A percentile compares a stretch with the other conserved stretches of the same genome.
Evolutionary conservation across 371 early-diverging fungal genomes (phyloP).

Genomic region (Mortierella sp.): DNA sequence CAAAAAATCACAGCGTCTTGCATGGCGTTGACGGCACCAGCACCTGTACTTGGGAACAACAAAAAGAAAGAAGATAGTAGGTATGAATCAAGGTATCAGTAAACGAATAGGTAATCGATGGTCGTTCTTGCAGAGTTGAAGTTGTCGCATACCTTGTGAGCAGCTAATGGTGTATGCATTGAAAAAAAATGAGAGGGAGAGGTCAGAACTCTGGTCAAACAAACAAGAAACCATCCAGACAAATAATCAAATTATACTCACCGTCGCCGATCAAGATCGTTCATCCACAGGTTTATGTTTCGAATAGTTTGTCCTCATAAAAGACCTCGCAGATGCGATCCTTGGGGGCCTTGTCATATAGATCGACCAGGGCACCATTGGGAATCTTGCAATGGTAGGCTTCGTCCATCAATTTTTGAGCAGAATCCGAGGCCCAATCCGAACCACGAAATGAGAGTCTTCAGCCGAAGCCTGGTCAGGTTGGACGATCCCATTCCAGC

Average conservation of each 20-base stretch:
- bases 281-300: slow-evolving; percentile 31
- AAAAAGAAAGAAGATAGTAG: background rate
- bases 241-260: background rate
- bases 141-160: slow-evolving; percentile 18
- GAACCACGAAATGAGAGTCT: slow-evolving; percentile 14
- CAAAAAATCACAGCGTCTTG: slow-evolving; percentile 30
- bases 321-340: slow-evolving; percentile 21
- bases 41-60: slow-evolving; percentile 23
- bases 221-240: background rate
- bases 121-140: background rate
- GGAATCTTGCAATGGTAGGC: slow-evolving; percentile 17
- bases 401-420: slow-evolving; percentile 7
- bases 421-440: slow-evolving; percentile 14
- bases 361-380: slow-evolving; percentile 8
- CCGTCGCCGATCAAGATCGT: slow-evolving; percentile 36
- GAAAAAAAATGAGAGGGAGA: too few species aligned
- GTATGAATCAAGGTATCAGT: background rate
- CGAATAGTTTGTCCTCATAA: slow-evolving; percentile 30
- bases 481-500: slow-evolving; percentile 25
- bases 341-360: slow-evolving; percentile 23
- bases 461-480: background rate
- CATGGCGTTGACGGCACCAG: slow-evolving; percentile 33
- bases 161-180: too few species aligned
- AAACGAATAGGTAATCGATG: background rate
- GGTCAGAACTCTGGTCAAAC: background rate